phyloP scores from a whole-genome alignment of 768 basidiomycete genomes.

The Glaciozyma antarctica region DNA sequence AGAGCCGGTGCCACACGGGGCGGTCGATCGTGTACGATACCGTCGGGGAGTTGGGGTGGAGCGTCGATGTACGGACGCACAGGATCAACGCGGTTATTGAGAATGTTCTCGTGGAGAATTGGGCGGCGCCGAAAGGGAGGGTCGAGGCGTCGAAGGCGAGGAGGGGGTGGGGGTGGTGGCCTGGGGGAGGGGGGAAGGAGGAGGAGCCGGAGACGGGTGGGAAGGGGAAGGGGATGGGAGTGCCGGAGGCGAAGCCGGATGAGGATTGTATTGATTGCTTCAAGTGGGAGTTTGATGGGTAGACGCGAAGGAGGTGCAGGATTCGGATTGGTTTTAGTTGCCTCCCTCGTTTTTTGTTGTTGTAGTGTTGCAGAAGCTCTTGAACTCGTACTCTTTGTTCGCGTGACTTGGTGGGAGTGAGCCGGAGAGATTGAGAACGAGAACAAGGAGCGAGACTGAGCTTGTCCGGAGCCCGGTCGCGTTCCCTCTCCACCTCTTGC shows the following conservation, averaged over 20 bases:
- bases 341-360: too few relatives aligned
- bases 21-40: constrained; percentile 76
- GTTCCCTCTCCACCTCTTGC: too few relatives aligned
- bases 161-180: constrained; percentile 24
- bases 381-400: too few relatives aligned
- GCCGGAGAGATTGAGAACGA: too few relatives aligned
- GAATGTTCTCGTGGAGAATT: constrained; percentile 29
- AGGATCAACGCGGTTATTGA: constrained; percentile 32
- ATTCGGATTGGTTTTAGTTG: too few relatives aligned
- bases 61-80: constrained; percentile 56
- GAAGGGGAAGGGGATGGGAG: constrained; percentile 18
- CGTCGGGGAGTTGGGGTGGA: constrained; percentile 68
- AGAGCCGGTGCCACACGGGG: constrained; percentile 79
- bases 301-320: too few relatives aligned
- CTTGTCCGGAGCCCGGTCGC: too few relatives aligned
- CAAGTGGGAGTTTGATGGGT: constrained; percentile 22
- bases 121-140: constrained; percentile 12
- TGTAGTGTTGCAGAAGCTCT: too few relatives aligned
- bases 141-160: not conserved
- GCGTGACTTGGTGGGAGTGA: too few relatives aligned
- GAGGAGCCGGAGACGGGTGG: constrained; percentile 13
- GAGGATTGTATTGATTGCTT: constrained; percentile 31
- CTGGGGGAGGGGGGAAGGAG: constrained; percentile 12
- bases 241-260: constrained; percentile 24
- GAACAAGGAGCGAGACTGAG: too few relatives aligned